Percentiles rank a stretch among this genome's conserved stretches.
Conservation (phyloP, 2,329 filamentous ascomycete genomes). For the Talaromyces pinophilus region DNA sequence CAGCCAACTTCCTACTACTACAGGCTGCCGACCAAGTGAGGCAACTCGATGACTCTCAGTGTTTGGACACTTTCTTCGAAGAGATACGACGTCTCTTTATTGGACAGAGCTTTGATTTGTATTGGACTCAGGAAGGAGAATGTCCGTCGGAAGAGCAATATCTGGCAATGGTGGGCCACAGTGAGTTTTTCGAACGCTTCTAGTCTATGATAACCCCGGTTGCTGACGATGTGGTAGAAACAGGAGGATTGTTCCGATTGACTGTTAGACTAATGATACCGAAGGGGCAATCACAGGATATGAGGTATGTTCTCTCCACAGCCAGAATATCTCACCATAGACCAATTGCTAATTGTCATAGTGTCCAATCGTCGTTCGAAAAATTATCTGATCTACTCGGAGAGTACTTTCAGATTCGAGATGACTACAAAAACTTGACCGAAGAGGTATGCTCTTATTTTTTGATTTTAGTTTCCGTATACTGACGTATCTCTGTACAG, state of each 20-base stretch:
- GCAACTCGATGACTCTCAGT: background rate
- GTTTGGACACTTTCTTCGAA: slow-evolving; percentile 4
- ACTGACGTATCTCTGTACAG: background rate
- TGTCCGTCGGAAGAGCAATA: slow-evolving; percentile 6
- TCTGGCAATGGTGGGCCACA: background rate
- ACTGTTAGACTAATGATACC: background rate
- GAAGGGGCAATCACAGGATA: background rate
- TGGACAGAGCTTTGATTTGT: slow-evolving; percentile 11
- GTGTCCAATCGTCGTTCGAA: background rate
- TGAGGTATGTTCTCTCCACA: background rate
- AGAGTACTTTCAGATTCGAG: slow-evolving; percentile 3
- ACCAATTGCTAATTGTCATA: background rate
- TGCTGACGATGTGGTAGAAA: background rate
- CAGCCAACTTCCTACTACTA: background rate
- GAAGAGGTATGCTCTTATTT: slow-evolving; percentile 3
- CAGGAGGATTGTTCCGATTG: background rate
- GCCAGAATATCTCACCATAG: background rate
- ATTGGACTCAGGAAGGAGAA: background rate
- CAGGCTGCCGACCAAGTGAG: background rate
- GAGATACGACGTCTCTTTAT: background rate
- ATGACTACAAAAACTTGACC: slow-evolving; percentile 12
- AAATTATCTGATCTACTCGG: background rate
- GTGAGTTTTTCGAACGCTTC: background rate
- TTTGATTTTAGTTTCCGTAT: background rate
- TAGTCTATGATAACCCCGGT: background rate